These are phyloP conservation scores for Psilocybe azurescens DNA, from an alignment of 768 basidiomycete species.

Conservation along the genomic window DNA sequence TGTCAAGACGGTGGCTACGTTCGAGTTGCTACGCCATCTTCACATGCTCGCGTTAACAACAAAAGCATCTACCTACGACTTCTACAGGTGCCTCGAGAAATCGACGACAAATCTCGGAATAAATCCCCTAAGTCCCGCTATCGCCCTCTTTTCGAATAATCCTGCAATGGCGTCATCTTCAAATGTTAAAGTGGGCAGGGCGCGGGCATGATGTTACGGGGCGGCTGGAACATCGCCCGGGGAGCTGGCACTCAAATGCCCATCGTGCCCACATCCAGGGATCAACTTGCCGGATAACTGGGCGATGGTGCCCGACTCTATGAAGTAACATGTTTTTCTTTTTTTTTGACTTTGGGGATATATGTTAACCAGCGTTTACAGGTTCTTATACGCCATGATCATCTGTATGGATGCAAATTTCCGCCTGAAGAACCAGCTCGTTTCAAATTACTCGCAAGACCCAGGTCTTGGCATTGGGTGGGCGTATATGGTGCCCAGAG, in stretches of 20 bases:
- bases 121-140: not conserved
- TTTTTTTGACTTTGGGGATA: too few relatives aligned
- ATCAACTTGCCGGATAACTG: slow-evolving; percentile 29
- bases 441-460: slow-evolving; percentile 9
- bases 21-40: slow-evolving; percentile 1
- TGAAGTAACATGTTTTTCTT: not conserved
- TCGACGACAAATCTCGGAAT: not conserved
- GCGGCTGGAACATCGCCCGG: slow-evolving; percentile 25
- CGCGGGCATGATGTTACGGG: slow-evolving; percentile 24
- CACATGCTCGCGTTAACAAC: slow-evolving; percentile 8
- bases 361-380: not conserved
- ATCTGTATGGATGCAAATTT: slow-evolving; percentile 6
- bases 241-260: slow-evolving; percentile 29
- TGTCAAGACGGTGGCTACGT: not conserved
- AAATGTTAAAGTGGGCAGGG: slow-evolving; percentile 30
- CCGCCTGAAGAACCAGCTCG: slow-evolving; percentile 10
- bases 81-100: slow-evolving; percentile 6
- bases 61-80: slow-evolving; percentile 11
- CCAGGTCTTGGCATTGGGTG: slow-evolving; percentile 10
- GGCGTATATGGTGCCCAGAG: slow-evolving; percentile 11
- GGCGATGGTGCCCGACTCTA: slow-evolving; percentile 14
- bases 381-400: not conserved
- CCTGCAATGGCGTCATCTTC: slow-evolving; percentile 29
- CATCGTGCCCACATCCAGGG: slow-evolving; percentile 32
- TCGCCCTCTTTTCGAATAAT: not conserved